Evolutionary conservation across 805 yeast genomes (phyloP).

Genomic region (Yarrowia sp.): DNA sequence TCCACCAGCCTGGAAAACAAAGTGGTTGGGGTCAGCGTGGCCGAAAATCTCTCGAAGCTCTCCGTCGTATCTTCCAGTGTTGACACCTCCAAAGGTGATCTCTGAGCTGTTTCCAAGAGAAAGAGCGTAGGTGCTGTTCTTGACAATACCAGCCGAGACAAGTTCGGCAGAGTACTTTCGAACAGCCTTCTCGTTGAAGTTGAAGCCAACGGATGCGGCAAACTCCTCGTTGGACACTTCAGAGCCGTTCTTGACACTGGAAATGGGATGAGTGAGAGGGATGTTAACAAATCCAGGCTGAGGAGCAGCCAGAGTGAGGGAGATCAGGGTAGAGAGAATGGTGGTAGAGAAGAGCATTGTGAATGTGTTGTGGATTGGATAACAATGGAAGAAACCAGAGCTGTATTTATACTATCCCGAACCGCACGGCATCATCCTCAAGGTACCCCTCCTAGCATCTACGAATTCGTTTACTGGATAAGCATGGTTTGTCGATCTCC

Average conservation of each 20-base stretch:
- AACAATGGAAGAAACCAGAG: neutral
- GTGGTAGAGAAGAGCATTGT: neutral
- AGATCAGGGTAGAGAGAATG: neutral
- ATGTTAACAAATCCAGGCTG: neutral
- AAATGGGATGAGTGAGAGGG: neutral
- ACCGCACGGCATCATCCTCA: too few relatives aligned
- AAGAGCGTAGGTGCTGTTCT: neutral
- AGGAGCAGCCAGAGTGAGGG: neutral
- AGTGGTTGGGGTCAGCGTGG: neutral
- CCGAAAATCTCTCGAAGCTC: neutral
- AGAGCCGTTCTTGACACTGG: neutral
- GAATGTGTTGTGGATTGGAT: neutral
- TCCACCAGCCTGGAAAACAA: slow-evolving; percentile 2
- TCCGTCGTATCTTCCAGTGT: slow-evolving; percentile 1
- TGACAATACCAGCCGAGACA: neutral
- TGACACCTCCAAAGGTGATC: slow-evolving; percentile 2
- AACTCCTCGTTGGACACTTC: neutral
- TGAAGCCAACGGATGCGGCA: neutral
- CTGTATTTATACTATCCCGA: neutral
- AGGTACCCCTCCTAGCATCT: too few relatives aligned
- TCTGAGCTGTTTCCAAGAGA: neutral
- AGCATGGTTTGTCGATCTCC: too few relatives aligned
- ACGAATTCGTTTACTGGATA: too few relatives aligned
- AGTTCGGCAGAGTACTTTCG: neutral
- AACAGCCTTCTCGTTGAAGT: neutral